Conservation (phyloP, 108 stramenopile species). For the Pelagomonas calceolata region DNA sequence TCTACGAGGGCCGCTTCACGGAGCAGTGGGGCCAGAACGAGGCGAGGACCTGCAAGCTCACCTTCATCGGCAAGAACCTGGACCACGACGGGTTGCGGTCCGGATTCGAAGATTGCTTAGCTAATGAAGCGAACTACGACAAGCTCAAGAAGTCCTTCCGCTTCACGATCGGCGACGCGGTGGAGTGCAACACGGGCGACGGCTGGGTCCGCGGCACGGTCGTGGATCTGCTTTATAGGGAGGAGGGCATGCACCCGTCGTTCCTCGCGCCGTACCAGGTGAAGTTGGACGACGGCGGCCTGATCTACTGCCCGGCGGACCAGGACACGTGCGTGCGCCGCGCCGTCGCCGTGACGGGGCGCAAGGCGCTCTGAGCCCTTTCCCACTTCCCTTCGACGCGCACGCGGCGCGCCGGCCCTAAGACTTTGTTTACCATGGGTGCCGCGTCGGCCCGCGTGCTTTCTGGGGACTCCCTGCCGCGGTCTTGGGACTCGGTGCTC, state of each 20-base stretch:
- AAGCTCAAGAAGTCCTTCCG: constrained; percentile 23
- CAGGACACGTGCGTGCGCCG: neutral
- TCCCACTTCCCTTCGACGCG: too few species aligned
- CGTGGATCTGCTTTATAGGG: constrained; percentile 64
- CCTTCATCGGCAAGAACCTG: constrained; percentile 29
- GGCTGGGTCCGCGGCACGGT: constrained; percentile 77
- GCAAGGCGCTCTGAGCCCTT: too few species aligned
- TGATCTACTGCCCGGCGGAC: constrained; percentile 52
- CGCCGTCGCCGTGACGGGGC: too few species aligned
- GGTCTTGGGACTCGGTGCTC: too few species aligned
- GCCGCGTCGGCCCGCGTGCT: too few species aligned
- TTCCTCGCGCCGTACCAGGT: constrained; percentile 80
- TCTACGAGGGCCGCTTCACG: constrained; percentile 10
- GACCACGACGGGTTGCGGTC: constrained; percentile 5
- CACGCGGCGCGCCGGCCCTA: too few species aligned
- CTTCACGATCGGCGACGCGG: constrained; percentile 58
- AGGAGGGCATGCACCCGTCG: constrained; percentile 62
- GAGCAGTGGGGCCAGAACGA: constrained; percentile 11
- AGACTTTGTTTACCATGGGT: too few species aligned
- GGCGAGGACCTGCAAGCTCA: constrained; percentile 8
- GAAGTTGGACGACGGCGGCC: constrained; percentile 67
- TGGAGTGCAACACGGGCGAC: constrained; percentile 69
- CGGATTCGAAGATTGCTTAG: constrained; percentile 12
- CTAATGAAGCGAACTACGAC: neutral
- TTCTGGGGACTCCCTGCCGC: too few species aligned